Evolutionary conservation across 2,329 filamentous ascomycete genomes (phyloP), one percentile per base, ranked within the genome.

Genomic region (Xylaria sp.): DNA sequence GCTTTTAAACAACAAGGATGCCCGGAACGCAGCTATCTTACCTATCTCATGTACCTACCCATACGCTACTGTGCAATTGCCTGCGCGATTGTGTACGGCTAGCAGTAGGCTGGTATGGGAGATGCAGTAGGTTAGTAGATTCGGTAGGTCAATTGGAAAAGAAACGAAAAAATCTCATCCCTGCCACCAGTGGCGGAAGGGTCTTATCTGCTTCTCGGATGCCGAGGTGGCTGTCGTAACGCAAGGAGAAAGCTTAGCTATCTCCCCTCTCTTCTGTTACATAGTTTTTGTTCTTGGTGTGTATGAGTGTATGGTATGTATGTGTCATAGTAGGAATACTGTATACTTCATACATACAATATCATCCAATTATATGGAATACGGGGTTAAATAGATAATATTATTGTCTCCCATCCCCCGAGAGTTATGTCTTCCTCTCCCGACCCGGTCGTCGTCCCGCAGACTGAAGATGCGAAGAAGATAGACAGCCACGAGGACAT

Each of bases 401-500:
- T 7, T 10, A 10, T n/a, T 49, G 2, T 12, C 20, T 46, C 48
- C 48, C 52, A 9, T 52, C 41, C 28, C 48, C 59, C 46, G 25
- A 54, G 48, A 62, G 49, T 10, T n/a, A 71, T 71, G 69, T 70
- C 69, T 39, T 71, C 71, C 59, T 57, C 36, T 12, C 55, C 67
- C 59, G 69, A 68, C 46, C 64, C 71, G 59, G 66, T 36, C 33
- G 33, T 36, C 33, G 20, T 61, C 43, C 51, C 64, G 15, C 59
- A 57, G 49, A 58, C 61, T 41, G 58, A 70, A 43, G 69, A 63
- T 39, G 49, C 18, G 33, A 65, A 69, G 41, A 9, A 63, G 18
- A n/a, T 58, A 39, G 58, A 59, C n/a, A 52, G 33, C 46, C 46
- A 48, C 7, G 46, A 48, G 15, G 60, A 64, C 52, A 23, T 63